Evolutionary conservation across 495 filamentous ascomycete species (phyloP), one percentile per base, ranked within the genome.

Genomic region (Neurospora sp.): DNA sequence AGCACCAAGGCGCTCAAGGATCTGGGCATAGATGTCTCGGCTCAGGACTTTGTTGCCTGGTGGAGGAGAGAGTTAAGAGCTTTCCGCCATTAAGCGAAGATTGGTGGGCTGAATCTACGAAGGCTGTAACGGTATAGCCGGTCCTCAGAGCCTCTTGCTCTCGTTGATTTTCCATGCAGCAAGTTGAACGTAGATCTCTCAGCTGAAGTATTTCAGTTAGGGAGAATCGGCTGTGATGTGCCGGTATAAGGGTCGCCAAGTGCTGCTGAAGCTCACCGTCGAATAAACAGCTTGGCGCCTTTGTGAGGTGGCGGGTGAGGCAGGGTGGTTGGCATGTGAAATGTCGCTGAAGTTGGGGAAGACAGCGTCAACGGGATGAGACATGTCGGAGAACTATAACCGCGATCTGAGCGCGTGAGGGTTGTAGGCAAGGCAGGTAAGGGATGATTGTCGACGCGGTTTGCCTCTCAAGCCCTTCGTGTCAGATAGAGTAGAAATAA

Each of bases 21-120:
- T 20, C 76, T 97, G 71, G 93, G 89, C 0, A 92, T 98, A 71
- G 86, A 93, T 76, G 90, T 95, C 53, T 82, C 84, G 22, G 94
- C 93, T 0, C 86, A 90, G 78, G 87, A 94, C 73, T 97, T 98
- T 77, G 84, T 84, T 39, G 88, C 85, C 35, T 98, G 94, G 94
- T 98, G 94, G 94, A 82, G 83, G 74, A 78, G 85, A 69, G 82
- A 88, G 72, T 80, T 82, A 37, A 82, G 80, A 69, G 86, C 87
- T 20, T 87, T 85, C 68, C 78, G 85, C 68, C 81, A 84, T 71
- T 86, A 65, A 80, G 76, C 61, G 69, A 59, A 4, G 4, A 59
- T 59, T 14, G 48, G 48, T 27, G 48, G 22, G 4, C 14, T 7
- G 3, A 27, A 59, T 22, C 6, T 59, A 27, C 5, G 20, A 53